Percentiles rank a stretch among this genome's conserved stretches.
phyloP scores from a whole-genome alignment of 2,329 filamentous ascomycete species.

The Fusarium decemcellulare region DNA sequence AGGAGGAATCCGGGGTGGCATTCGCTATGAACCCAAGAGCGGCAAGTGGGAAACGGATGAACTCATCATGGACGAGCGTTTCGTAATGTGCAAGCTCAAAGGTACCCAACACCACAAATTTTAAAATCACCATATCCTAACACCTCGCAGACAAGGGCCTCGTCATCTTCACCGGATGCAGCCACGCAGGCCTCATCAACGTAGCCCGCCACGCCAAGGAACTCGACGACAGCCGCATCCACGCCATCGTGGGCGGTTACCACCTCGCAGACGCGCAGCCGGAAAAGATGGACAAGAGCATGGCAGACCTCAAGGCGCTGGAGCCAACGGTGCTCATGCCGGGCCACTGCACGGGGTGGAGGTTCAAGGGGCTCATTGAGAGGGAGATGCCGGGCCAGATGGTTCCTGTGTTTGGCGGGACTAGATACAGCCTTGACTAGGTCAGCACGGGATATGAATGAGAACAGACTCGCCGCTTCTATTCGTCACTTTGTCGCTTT shows the following conservation, averaged over 20 bases:
- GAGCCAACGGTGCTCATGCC: slow-evolving; percentile 65
- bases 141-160: slow-evolving; percentile 52
- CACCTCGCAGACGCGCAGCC: not conserved
- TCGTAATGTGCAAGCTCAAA: slow-evolving; percentile 67
- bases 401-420: slow-evolving; percentile 66
- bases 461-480: not conserved
- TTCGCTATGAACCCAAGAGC: slow-evolving; percentile 57
- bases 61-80: slow-evolving; percentile 65
- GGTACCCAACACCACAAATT: slow-evolving; percentile 48
- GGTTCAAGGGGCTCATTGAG: slow-evolving; percentile 58
- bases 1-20: slow-evolving; percentile 59
- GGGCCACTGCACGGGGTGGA: slow-evolving; percentile 70
- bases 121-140: not conserved
- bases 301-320: slow-evolving; percentile 63
- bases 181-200: slow-evolving; percentile 69
- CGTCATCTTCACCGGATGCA: slow-evolving; percentile 69
- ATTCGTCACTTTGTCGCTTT: not conserved
- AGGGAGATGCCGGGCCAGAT: slow-evolving; percentile 63
- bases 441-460: not conserved
- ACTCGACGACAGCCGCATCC: slow-evolving; percentile 49
- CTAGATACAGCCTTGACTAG: slow-evolving; percentile 47
- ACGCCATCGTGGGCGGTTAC: not conserved
- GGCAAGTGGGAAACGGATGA: slow-evolving; percentile 63
- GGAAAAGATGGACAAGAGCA: slow-evolving; percentile 59
- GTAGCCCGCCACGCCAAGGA: slow-evolving; percentile 61